Evolutionary conservation across 805 yeast species (phyloP).

Genomic region (Hanseniaspora nectarophila): DNA sequence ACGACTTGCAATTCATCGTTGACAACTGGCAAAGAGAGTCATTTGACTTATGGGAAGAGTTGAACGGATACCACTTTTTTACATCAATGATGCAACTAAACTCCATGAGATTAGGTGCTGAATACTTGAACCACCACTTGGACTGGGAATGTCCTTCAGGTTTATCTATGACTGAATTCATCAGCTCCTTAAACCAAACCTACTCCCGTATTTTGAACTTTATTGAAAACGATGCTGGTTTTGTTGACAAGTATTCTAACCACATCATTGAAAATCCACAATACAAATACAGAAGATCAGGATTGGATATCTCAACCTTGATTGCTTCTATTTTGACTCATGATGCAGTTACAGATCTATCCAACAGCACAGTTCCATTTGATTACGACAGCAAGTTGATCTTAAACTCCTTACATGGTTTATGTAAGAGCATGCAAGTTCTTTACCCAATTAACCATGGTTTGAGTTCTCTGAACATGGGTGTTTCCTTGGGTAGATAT

Average conservation of each 20-base stretch:
- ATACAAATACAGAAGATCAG: constrained; percentile 40
- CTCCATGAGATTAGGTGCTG: constrained; percentile 49
- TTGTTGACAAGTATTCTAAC: constrained; percentile 32
- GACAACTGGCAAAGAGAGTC: constrained; percentile 50
- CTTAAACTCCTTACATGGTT: constrained; percentile 48
- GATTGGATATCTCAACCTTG: constrained; percentile 69
- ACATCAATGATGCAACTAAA: constrained; percentile 64
- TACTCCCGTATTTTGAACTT: constrained; percentile 22
- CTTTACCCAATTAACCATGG: constrained; percentile 66
- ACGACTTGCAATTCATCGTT: constrained; percentile 57
- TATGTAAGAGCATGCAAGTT: constrained; percentile 56
- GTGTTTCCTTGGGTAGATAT: constrained; percentile 74
- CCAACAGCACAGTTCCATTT: constrained; percentile 38
- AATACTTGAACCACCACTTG: not conserved
- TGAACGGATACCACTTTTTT: constrained; percentile 62
- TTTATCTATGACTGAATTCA: constrained; percentile 14
- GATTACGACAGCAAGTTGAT: constrained; percentile 46
- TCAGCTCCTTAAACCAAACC: constrained; percentile 17
- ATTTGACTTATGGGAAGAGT: constrained; percentile 91
- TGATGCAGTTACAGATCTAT: constrained; percentile 24
- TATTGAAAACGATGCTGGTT: constrained; percentile 27
- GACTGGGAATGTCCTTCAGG: constrained; percentile 8
- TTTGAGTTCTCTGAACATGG: constrained; percentile 31
- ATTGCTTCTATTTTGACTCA: constrained; percentile 34
- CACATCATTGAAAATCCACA: constrained; percentile 63